Percentiles rank a stretch among this genome's conserved stretches.
Evolutionary conservation across 2,329 filamentous ascomycete genomes (phyloP).

Genomic region (Colletotrichum tabaci): DNA sequence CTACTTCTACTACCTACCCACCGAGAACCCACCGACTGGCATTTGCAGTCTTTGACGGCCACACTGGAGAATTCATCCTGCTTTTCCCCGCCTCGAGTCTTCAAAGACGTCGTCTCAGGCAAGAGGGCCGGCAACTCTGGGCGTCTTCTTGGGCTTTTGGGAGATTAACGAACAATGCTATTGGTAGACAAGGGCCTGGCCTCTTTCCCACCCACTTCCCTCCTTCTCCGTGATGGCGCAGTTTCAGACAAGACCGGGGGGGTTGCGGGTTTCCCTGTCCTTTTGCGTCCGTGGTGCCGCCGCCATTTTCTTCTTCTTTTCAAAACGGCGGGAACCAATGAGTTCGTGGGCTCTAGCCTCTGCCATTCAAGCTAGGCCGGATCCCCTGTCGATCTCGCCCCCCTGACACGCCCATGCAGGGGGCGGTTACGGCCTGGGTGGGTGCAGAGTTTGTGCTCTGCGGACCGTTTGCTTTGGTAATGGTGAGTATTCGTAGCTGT

Average conservation of each 20-base stretch:
- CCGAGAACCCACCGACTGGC: not conserved
- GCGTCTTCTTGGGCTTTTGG: not conserved
- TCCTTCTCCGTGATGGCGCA: conserved; percentile 38
- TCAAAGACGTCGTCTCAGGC: not conserved
- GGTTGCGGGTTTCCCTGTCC: conserved; percentile 26
- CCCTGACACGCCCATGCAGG: conserved; percentile 35
- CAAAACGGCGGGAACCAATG: conserved; percentile 31
- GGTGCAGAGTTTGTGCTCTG: conserved; percentile 16
- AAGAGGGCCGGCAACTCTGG: not conserved
- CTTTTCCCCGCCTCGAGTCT: not conserved
- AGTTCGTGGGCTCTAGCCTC: not conserved
- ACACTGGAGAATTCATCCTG: conserved; percentile 1
- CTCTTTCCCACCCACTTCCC: not conserved
- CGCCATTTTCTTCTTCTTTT: not conserved
- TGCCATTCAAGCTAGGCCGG: conserved; percentile 4
- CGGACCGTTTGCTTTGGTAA: not conserved
- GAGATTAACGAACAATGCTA: not conserved
- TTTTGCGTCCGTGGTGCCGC: conserved; percentile 21
- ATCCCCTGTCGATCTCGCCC: conserved; percentile 19
- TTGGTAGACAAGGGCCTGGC: not conserved
- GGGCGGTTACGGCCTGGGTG: conserved; percentile 2
- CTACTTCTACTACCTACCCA: not conserved
- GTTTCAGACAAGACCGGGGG: conserved; percentile 39
- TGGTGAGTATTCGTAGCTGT: too few relatives aligned
- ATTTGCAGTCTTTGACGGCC: not conserved